A percentile compares a stretch with the other conserved stretches of the same genome.
Conservation (phyloP, 495 filamentous ascomycete genomes). For the Evernia prunastri region DNA sequence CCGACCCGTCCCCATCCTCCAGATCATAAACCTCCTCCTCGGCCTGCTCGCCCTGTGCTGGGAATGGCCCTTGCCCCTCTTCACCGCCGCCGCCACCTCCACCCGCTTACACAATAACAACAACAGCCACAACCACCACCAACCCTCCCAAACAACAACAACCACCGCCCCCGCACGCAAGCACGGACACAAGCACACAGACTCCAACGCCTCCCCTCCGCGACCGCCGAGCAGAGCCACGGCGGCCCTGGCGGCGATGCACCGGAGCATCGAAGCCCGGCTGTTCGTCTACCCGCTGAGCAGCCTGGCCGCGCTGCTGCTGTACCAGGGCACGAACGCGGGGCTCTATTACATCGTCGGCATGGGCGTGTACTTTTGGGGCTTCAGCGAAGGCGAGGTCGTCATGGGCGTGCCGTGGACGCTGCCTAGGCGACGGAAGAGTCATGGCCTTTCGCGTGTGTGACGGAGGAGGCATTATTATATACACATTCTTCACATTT, state of each 20-base stretch:
- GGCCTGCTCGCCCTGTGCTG: slow-evolving; percentile 73
- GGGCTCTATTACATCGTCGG: slow-evolving; percentile 90
- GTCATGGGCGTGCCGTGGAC: slow-evolving; percentile 56
- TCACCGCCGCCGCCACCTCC: slow-evolving; percentile 38
- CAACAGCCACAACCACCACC: background rate
- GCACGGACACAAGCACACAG: background rate
- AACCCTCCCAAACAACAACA: background rate
- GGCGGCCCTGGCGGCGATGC: slow-evolving; percentile 44
- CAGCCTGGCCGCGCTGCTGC: slow-evolving; percentile 63
- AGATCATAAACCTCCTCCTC: slow-evolving; percentile 91
- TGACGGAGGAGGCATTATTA: background rate
- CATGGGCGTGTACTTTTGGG: slow-evolving; percentile 89
- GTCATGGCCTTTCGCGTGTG: slow-evolving; percentile 3
- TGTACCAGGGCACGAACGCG: slow-evolving; percentile 90
- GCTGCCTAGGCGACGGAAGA: slow-evolving; percentile 39
- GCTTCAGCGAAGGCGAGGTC: slow-evolving; percentile 94
- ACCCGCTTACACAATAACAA: background rate
- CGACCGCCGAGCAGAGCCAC: background rate
- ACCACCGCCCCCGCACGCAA: background rate
- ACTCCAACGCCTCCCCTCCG: background rate
- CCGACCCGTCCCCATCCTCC: slow-evolving; percentile 79
- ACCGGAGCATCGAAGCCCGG: slow-evolving; percentile 81
- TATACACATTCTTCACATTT: background rate
- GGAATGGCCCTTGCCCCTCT: slow-evolving; percentile 76
- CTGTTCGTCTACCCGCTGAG: slow-evolving; percentile 77